These are phyloP conservation scores for Rossbeevera mucosa DNA, from an alignment of 768 basidiomycete genomes.

Conservation along the genomic window DNA sequence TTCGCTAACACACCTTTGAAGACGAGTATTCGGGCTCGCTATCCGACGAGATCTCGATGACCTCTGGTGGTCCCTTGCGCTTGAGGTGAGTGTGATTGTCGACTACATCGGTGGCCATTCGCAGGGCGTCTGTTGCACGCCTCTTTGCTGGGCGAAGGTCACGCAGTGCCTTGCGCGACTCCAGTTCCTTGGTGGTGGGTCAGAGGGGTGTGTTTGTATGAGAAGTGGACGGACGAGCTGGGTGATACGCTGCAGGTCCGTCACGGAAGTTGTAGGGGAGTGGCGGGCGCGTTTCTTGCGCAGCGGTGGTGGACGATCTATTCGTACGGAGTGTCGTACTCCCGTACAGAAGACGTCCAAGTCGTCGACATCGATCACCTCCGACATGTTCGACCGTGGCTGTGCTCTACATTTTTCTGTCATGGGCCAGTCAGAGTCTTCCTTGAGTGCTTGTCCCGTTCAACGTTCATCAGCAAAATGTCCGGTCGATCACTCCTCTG, in stretches of 20 bases:
- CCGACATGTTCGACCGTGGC: conserved; percentile 2
- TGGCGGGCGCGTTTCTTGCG: conserved; percentile 10
- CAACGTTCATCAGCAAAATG: conserved; percentile 34
- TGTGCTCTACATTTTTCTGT: too few species aligned
- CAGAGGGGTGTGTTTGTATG: conserved; percentile 1
- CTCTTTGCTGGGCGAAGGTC: conserved; percentile 17
- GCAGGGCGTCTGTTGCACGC: conserved; percentile 17
- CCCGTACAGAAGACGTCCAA: conserved; percentile 19
- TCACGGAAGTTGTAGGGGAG: conserved; percentile 1
- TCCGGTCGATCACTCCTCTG: conserved; percentile 43
- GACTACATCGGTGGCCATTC: conserved; percentile 13
- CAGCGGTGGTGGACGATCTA: conserved; percentile 10
- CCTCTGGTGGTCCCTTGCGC: conserved; percentile 17
- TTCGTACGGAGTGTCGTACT: conserved; percentile 12
- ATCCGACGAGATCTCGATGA: conserved; percentile 29
- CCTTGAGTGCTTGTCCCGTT: conserved; percentile 46
- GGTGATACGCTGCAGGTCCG: conserved; percentile 24
- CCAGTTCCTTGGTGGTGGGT: conserved; percentile 21
- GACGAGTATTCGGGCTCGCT: conserved; percentile 23
- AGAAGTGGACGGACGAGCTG: conserved; percentile 14
- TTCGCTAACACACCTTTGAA: conserved; percentile 16
- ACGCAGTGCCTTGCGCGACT: conserved; percentile 9
- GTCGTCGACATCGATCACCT: conserved; percentile 28
- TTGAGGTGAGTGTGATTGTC: conserved; percentile 14
- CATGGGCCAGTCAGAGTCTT: conserved; percentile 17